Evolutionary conservation across 306 rosid genomes (phyloP), one percentile per base, ranked within the genome.

Genomic region (Dicorynia guianensis): DNA sequence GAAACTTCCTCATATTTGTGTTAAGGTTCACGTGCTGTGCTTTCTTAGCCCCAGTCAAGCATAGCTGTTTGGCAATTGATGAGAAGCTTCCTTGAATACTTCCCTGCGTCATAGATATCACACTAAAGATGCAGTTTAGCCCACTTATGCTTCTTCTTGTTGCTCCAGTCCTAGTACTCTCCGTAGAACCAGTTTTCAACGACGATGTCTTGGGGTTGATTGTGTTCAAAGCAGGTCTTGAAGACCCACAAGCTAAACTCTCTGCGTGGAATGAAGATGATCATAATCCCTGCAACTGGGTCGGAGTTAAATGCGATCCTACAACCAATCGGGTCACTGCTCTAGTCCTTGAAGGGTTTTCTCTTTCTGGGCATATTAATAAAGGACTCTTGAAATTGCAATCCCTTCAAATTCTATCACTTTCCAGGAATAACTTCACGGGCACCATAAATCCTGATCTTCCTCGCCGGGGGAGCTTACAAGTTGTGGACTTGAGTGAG

Each of bases 131-230:
- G 98, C 63, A 75, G 19, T 71, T 80, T 71, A 72, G 43, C 46
- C 68, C 87, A 15, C 71, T 80, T 14, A 63, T 87, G 12, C 50
- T 85, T 55, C 71, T 87, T 79, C 42, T 89, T 19, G 58, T 79
- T 58, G 67, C 76, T 83, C 82, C 89, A 9, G 3, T 76, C 63
- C 48, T 74, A 0, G 82, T 83, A 64, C 75, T 57, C 72, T 80
- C 89, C 43, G 7, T 65, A 59, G 86, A 90, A 77, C 72, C 91
- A 35, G 80, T 50, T 63, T 87, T 95, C 87, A 95, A 92, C 76
- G 98, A 95, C 76, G 98, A 95, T 60, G 82, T 92, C n/a, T 34
- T 85, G 82, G 98, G 96, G 2, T 71, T 95, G 85, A 87, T 95
- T 64, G 88, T 95, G 13, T 95, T 95, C 74, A 92, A 95, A 73